Evolutionary conservation across 305 asterid genomes (phyloP).

Genomic region (Galium porrigens): DNA sequence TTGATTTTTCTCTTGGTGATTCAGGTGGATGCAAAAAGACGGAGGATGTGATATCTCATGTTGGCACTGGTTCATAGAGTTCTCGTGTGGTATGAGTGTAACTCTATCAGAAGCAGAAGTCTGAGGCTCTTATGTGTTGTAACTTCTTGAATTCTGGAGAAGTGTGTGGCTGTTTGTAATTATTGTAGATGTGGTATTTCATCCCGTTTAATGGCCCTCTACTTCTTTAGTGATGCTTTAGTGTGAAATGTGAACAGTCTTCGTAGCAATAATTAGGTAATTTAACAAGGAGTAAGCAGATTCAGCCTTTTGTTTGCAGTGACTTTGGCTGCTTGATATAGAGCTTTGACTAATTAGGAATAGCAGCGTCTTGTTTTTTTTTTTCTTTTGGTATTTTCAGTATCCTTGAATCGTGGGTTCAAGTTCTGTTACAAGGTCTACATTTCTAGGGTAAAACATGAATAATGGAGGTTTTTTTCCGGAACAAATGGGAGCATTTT

Average conservation of each 20-base stretch:
- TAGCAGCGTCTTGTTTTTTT: background rate
- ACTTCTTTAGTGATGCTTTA: background rate
- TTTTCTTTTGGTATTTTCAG: background rate
- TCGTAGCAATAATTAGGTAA: background rate
- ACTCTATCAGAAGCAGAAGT: slow-evolving; percentile 18
- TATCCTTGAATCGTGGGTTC: background rate
- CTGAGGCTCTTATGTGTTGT: slow-evolving; percentile 18
- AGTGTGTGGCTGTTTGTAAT: slow-evolving; percentile 39
- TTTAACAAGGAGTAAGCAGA: slow-evolving; percentile 1
- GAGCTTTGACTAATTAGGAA: background rate
- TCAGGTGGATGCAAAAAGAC: slow-evolving; percentile 68
- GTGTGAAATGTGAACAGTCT: slow-evolving; percentile 1
- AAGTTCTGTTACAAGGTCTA: too few species aligned
- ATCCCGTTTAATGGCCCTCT: slow-evolving; percentile 4
- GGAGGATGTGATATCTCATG: slow-evolving; percentile 36
- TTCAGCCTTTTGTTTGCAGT: background rate
- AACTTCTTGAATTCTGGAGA: slow-evolving; percentile 22
- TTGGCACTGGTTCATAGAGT: slow-evolving; percentile 5
- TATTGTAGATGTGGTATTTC: slow-evolving; percentile 22
- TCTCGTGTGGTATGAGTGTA: slow-evolving; percentile 9
- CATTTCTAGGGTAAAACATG: background rate
- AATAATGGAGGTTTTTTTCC: background rate
- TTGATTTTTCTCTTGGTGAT: slow-evolving; percentile 2
- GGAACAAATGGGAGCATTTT: background rate
- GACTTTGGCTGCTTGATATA: background rate